Conservation (phyloP, 2,329 filamentous ascomycete species). For the Elsinoe arachidis region DNA sequence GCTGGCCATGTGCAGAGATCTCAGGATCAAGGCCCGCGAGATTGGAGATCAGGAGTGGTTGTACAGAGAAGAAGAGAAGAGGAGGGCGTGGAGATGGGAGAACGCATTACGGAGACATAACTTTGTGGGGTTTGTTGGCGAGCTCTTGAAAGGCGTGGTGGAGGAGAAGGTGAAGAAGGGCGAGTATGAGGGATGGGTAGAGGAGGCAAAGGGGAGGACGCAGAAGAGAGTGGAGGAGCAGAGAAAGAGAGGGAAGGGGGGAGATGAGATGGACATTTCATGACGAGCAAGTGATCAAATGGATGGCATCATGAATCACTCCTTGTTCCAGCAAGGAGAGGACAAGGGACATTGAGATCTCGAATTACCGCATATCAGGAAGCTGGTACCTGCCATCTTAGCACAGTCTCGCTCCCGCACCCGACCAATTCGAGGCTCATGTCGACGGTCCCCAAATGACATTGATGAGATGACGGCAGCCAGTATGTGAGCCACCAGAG, state of each 20-base stretch:
- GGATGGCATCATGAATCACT: no score
- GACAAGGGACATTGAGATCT: no score
- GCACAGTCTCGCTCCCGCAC: no score
- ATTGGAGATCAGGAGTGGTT: slow-evolving; percentile 75
- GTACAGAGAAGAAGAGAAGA: slow-evolving; percentile 71
- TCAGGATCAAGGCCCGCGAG: slow-evolving; percentile 66
- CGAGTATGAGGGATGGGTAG: slow-evolving; percentile 65
- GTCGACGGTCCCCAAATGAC: no score
- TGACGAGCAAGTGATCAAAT: slow-evolving; percentile 14
- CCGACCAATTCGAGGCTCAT: no score
- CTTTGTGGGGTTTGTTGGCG: slow-evolving; percentile 90
- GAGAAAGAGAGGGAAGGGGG: slow-evolving; percentile 31
- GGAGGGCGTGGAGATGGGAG: slow-evolving; percentile 85
- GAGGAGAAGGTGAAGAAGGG: slow-evolving; percentile 58
- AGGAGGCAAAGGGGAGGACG: slow-evolving; percentile 54
- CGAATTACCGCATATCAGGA: no score
- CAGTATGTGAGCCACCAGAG: no score
- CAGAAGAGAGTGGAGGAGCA: slow-evolving; percentile 40
- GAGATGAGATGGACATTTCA: slow-evolving; percentile 33
- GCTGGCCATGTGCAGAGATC: slow-evolving; percentile 81
- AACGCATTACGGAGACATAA: slow-evolving; percentile 88
- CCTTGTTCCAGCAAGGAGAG: no score
- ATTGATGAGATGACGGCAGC: no score
- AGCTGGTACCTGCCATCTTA: no score
- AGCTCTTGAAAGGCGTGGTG: slow-evolving; percentile 83